Evolutionary conservation across 2,329 filamentous ascomycete genomes (phyloP), one percentile per base, ranked within the genome.

Genomic region (Fusarium beomiforme): DNA sequence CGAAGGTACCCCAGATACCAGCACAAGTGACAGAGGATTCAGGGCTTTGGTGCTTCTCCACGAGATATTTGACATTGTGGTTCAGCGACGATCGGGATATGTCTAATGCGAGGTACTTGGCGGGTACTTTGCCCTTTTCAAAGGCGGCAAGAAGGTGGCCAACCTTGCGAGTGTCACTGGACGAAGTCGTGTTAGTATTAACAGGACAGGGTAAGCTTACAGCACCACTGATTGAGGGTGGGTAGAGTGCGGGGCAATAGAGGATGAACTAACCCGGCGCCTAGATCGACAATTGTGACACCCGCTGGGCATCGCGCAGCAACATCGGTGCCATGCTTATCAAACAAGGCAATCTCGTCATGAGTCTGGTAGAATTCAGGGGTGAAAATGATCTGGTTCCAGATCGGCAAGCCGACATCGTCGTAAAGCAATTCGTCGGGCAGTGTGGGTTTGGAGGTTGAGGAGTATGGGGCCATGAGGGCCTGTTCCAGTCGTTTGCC

Each of bases 351-450:
- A 23, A 81, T 81, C 73, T 83, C 82, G 37, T 83, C 82, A 33
- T 79, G 78, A 5, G 82, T 82, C 64, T 83, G 82, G 62, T 83
- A 83, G 63, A 82, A 83, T 42, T 82, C 77, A 3, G 76, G 71
- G 1, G 76, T 81, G 66, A 78, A 81, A 58, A 83, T 83, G 61
- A 83, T 83, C 13, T 81, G 62, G 47, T 81, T 81, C 82, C 82
- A 83, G 65, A 83, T 81, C 9, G 73, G 70, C 50, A 83, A 73
- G 3, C 82, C 82, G 8, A 73, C 54, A 56, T 82, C 81, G 62
- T 81, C 76, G 65, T 83, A 83, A 47, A 83, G 73, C 41, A 82
- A 72, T 71, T 83, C 82, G 51, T 83, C 82, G 2, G 82, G 82
- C 33, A 83, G 75, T 3, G 75, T 77, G 19, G 77, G 75, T 60